These are phyloP conservation scores for Ceratocystis cacaofunesta DNA, from an alignment of 2,329 filamentous ascomycete species.

Conservation along the genomic window DNA sequence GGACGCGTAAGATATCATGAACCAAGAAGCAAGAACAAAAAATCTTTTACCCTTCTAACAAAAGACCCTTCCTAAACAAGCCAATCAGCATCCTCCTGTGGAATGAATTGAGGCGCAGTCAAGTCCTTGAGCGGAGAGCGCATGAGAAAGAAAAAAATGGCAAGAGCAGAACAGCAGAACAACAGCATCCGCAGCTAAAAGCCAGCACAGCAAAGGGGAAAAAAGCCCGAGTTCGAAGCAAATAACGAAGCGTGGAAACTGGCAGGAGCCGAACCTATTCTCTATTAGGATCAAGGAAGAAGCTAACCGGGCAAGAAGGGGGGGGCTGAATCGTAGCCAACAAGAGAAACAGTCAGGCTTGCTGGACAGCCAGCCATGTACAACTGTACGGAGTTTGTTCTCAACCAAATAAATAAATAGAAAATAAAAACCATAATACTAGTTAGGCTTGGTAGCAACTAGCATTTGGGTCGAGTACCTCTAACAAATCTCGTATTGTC, in stretches of 20 bases:
- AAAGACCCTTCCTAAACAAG: not conserved
- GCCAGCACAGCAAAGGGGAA: not conserved
- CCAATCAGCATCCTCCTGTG: not conserved
- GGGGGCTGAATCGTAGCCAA: not conserved
- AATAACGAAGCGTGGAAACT: not conserved
- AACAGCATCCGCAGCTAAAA: not conserved
- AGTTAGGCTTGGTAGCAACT: too few relatives aligned
- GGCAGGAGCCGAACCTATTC: not conserved
- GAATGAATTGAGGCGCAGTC: constrained; percentile 5
- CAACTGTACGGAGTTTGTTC: not conserved
- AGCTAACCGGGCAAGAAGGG: not conserved
- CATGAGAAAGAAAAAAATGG: not conserved
- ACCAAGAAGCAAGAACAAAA: not conserved
- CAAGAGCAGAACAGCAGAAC: not conserved
- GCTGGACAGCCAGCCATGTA: not conserved
- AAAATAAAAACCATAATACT: too few relatives aligned
- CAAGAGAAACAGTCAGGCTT: not conserved
- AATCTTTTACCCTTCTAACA: not conserved
- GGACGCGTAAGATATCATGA: constrained; percentile 4
- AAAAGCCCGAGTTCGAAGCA: not conserved
- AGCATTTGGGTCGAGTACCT: too few relatives aligned
- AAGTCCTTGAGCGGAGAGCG: constrained; percentile 1
- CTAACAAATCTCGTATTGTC: not conserved
- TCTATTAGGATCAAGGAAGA: not conserved
- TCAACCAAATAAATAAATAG: too few relatives aligned